phyloP scores from a whole-genome alignment of 129 eudicot genomes.

The Logfia minima region DNA sequence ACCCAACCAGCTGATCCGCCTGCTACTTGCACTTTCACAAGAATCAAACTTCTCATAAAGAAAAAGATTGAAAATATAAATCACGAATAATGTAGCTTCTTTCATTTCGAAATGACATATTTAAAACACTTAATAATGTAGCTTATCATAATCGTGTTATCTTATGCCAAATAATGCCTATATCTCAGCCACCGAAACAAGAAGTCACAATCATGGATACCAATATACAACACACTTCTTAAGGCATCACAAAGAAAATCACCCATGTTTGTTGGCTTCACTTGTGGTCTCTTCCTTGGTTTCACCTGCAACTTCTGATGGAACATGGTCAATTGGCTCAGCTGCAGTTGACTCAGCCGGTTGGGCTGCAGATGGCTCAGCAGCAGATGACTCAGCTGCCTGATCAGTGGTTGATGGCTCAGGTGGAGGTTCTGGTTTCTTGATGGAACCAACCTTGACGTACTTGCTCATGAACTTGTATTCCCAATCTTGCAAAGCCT shows the following conservation, averaged over 20 bases:
- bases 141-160: no score
- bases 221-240: conserved; percentile 17
- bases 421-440: conserved; percentile 38
- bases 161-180: no score
- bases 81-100: neutral
- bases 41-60: neutral
- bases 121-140: no score
- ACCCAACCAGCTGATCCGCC: neutral
- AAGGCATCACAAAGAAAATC: conserved; percentile 12
- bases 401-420: conserved; percentile 23
- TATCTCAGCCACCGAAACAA: no score
- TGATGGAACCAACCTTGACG: conserved; percentile 79
- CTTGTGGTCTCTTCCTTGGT: conserved; percentile 42
- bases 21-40: neutral
- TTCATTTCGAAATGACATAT: neutral
- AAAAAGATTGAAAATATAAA: neutral
- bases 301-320: conserved; percentile 48
- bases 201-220: conserved; percentile 4
- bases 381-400: conserved; percentile 22
- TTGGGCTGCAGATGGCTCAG: conserved; percentile 17
- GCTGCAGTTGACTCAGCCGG: conserved; percentile 24
- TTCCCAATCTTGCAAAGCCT: conserved; percentile 96
- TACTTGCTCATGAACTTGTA: conserved; percentile 97
- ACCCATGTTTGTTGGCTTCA: conserved; percentile 27
- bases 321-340: conserved; percentile 35